Evolutionary conservation across 257 asterid genomes (phyloP).

Genomic region (Echites panduratus): DNA sequence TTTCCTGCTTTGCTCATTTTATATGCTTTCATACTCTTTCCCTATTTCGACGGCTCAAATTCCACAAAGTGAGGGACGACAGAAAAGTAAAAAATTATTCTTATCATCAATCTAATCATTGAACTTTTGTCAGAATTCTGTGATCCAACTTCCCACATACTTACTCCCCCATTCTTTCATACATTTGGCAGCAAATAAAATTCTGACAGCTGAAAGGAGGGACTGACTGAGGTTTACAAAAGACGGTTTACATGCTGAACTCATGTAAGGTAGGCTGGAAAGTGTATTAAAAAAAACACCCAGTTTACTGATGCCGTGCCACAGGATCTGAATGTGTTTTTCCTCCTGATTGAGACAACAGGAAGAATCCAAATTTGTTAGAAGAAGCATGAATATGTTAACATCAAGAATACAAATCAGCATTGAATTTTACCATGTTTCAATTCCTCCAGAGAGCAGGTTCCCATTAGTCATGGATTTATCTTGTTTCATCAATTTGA

Average conservation of each 20-base stretch:
- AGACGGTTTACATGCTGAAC: neutral
- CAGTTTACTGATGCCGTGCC: neutral
- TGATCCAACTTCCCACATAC: neutral
- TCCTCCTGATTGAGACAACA: slow-evolving; percentile 5
- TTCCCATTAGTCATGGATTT: neutral
- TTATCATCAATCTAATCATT: neutral
- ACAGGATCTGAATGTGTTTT: neutral
- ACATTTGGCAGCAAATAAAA: neutral
- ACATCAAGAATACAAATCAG: neutral
- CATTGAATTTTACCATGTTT: neutral
- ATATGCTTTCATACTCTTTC: too few species aligned
- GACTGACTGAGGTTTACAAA: neutral
- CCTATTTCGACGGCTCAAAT: too few species aligned
- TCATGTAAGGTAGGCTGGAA: neutral
- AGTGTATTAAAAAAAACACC: neutral
- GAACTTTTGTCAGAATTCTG: neutral
- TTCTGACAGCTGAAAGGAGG: neutral
- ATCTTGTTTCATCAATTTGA: neutral
- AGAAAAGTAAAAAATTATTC: too few species aligned
- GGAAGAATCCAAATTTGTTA: neutral
- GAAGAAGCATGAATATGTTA: neutral
- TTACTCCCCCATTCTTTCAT: neutral
- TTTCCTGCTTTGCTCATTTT: too few species aligned
- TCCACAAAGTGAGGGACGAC: too few species aligned
- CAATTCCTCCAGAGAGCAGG: neutral